Conservation (phyloP, 2,329 filamentous ascomycete species). For the Penicillium rolfsii region DNA sequence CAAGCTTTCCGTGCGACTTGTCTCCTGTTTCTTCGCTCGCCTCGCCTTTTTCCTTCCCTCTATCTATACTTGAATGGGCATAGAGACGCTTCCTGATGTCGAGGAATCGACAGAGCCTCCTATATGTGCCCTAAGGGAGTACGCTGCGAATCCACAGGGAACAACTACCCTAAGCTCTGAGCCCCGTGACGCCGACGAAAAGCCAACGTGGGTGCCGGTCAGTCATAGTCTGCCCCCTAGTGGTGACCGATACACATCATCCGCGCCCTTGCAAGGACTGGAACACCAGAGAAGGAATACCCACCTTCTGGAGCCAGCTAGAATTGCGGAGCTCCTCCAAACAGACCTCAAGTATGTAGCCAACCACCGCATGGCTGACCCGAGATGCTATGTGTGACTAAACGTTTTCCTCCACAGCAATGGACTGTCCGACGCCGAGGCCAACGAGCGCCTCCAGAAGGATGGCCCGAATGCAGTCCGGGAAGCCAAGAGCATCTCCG, state of each 20-base stretch:
- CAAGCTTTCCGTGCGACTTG: neutral
- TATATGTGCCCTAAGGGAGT: conserved; percentile 41
- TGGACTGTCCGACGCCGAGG: conserved; percentile 67
- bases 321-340: conserved; percentile 17
- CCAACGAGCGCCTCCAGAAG: conserved; percentile 64
- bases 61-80: conserved; percentile 44
- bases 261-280: conserved; percentile 3
- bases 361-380: neutral
- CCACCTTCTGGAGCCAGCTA: conserved; percentile 23
- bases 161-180: conserved; percentile 21
- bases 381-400: neutral
- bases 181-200: conserved; percentile 22
- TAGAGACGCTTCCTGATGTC: conserved; percentile 45
- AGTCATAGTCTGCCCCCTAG: conserved; percentile 1
- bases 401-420: conserved; percentile 39
- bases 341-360: conserved; percentile 25
- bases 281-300: conserved; percentile 10
- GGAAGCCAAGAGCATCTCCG: conserved; percentile 70
- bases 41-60: conserved; percentile 13
- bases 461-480: conserved; percentile 73
- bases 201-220: conserved; percentile 11
- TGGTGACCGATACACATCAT: conserved; percentile 8
- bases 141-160: conserved; percentile 26
- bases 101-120: conserved; percentile 48
- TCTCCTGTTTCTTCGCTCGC: neutral